Percentiles rank a stretch among this genome's conserved stretches.
Evolutionary conservation across 371 early-diverging fungal genomes (phyloP).

Genomic region (Mortierella sp.): DNA sequence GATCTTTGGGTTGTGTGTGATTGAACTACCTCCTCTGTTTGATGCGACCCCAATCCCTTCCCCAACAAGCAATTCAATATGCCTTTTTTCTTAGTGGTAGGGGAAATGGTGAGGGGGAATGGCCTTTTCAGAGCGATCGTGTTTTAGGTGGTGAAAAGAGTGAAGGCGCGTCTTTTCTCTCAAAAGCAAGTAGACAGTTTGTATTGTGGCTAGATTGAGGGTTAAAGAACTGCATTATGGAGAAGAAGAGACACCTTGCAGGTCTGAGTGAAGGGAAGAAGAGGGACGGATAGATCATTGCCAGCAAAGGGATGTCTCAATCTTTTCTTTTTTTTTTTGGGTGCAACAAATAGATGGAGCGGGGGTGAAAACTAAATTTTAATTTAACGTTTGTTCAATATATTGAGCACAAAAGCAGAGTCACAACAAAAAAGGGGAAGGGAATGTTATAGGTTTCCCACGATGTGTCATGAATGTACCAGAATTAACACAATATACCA

Average conservation of each 20-base stretch:
- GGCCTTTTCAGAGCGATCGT: background rate
- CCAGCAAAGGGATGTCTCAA: background rate
- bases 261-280: background rate
- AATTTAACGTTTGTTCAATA: conserved; percentile 9
- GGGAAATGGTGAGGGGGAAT: background rate
- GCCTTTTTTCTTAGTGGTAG: no score
- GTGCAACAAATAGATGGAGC: background rate
- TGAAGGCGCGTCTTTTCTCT: background rate
- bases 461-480: conserved; percentile 6
- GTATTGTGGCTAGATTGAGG: background rate
- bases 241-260: background rate
- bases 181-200: background rate
- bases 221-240: background rate
- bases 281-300: background rate
- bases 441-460: conserved; percentile 21
- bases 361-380: conserved; percentile 9
- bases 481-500: no score
- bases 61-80: no score
- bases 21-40: no score
- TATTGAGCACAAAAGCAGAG: background rate
- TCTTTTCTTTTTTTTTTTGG: conserved; percentile 22
- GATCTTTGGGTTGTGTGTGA: no score
- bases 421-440: background rate
- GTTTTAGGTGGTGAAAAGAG: background rate
- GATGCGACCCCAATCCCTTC: no score